Percentiles rank a stretch among this genome's conserved stretches.
Conservation (phyloP, 345 rosid genomes). For the Gossypium thurberi region DNA sequence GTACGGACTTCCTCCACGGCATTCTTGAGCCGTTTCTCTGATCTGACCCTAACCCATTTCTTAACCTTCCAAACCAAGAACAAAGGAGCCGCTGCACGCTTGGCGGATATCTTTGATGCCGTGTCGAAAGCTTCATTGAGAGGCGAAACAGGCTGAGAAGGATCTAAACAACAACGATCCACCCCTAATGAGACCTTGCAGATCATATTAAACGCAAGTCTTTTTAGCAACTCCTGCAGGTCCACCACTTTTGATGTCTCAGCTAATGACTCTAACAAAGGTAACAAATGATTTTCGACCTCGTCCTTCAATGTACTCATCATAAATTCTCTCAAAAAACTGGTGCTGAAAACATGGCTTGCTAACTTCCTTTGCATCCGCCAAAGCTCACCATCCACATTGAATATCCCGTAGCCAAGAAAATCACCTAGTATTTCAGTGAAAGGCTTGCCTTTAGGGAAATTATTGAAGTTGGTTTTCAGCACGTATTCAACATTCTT, state of each 20-base stretch:
- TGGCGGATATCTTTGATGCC: constrained; percentile 45
- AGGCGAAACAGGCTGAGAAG: constrained; percentile 23
- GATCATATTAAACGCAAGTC: constrained; percentile 41
- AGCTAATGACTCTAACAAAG: constrained; percentile 37
- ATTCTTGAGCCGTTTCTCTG: constrained; percentile 40
- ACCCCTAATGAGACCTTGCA: constrained; percentile 46
- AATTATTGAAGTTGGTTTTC: constrained; percentile 73
- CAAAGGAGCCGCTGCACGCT: constrained; percentile 46
- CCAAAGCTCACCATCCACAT: constrained; percentile 64
- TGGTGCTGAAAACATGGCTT: constrained; percentile 42
- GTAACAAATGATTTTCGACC: constrained; percentile 36
- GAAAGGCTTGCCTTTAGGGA: constrained; percentile 83
- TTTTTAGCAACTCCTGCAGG: constrained; percentile 49
- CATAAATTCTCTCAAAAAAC: constrained; percentile 31
- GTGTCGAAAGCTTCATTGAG: constrained; percentile 44
- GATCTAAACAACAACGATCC: constrained; percentile 37
- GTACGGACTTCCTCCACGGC: constrained; percentile 35
- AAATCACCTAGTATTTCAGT: constrained; percentile 75
- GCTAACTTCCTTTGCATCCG: constrained; percentile 45
- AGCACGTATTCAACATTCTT: constrained; percentile 72
- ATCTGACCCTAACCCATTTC: constrained; percentile 43
- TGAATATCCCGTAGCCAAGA: constrained; percentile 66
- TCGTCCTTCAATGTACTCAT: constrained; percentile 28
- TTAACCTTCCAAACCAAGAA: constrained; percentile 62
- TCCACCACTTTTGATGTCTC: constrained; percentile 26